Evolutionary conservation across 805 yeast genomes (phyloP), one percentile per base, ranked within the genome.

Genomic region (Phaffomyces antillensis): DNA sequence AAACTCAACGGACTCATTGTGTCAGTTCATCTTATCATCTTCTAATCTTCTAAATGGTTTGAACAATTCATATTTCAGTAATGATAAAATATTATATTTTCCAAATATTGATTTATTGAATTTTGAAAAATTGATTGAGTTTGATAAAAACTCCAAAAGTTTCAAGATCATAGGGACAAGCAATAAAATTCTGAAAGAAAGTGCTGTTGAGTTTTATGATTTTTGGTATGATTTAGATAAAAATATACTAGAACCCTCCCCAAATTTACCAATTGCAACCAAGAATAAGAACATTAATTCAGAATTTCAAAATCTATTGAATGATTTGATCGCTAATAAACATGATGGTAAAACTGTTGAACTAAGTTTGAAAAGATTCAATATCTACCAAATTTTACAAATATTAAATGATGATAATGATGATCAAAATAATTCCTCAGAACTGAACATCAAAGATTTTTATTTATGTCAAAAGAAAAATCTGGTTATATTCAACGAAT

Each of bases 51-150:
- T 61, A 59, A 73, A 58, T 55, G 74, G 52, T 47, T 70, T 41
- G 55, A 66, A 42, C 67, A 73, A 33, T 63, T 68, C 39, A 65
- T 78, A 43, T 61, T 75, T 44, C 52, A 73, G 56, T 54, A 72
- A 51, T 68, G 75, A 41, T 38, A 66, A 37, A 54, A 66, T 62
- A 54, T 60, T 65, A 55, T 69, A 62, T 48, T 74, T 76, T 52
- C 89, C 89, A 2, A 71, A 79, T 28, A 65, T 80, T 36, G 89
- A 83, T 50, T 73, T 81, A 2, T 76, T 82, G 3, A 73, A 78
- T 47, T 63, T 80, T 37, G 80, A 77, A 47, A 48, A 63, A 56
- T 42, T 70, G 65, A 48, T 65, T 53, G 28, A 64, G 64, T 26
- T 46, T 28, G 47, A 51, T 12, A 38, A 50, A 11, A 46, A 43